Base-by-base conservation (phyloP, 179 eudicot species). In the Amaranthus tricolor region DNA sequence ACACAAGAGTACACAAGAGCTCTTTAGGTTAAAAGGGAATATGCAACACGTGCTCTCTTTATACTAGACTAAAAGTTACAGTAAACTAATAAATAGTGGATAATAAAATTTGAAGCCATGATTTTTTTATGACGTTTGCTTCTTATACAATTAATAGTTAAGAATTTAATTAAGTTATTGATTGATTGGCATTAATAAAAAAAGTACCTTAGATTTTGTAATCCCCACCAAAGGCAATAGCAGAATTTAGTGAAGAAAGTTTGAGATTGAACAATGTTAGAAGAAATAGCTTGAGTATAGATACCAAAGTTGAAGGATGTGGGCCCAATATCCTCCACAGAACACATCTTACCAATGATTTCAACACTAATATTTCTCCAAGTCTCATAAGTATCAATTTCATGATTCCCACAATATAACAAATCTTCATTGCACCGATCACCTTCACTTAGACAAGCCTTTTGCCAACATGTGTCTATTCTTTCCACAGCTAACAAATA, bases 171-270 rank as follows among this genome's bases (percentile, higher is more conserved):
- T 24, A 24, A 24, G 31, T 24, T 24, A 24, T 24, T 24, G 31
- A 24, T 24, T 24, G 31, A 24, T 24, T 24, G 10, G 31, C 62
- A 5, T 17, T 17, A 5, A 58, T 13, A 17, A 17, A 5, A 58
- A 14, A 19, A 19, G 31, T 58, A 88, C 97, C 97, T 92, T 47
- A 92, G 74, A 74, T 92, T 90, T 86, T 81, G 85, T 77, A 90
- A 72, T 24, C 97, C 97, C 94, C 94, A 91, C 94, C 97, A 91
- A 20, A 91, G 87, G 69, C 94, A 91, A 66, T 86, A 91, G 81
- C 88, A 88, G 83, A 83, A 89, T 81, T 88, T 88, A 71, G 79
- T 82, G 75, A 87, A 72, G 80, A 91, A 91, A 31, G 54, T 73
- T 56, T 76, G 77, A 49, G 76, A 73, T 58, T 78, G 75, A 40